A percentile compares a stretch with the other conserved stretches of the same genome.
phyloP scores from a whole-genome alignment of 768 basidiomycete species.

The Calocera viscosa region DNA sequence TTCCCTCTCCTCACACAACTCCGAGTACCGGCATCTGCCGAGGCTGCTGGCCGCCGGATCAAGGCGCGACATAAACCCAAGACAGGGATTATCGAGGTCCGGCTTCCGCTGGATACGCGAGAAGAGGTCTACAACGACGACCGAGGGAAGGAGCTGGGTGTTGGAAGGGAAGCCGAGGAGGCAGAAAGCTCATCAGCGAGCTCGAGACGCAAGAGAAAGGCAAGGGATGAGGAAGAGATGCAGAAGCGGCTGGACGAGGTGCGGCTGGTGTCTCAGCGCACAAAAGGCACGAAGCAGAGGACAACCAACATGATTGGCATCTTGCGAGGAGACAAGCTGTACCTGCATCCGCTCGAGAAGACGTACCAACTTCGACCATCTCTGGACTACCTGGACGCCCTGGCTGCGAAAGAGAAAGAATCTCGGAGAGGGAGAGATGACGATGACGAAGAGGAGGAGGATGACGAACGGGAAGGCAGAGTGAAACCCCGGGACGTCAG shows the following conservation, averaged over 20 bases:
- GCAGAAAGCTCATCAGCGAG: conserved; percentile 34
- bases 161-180: conserved; percentile 59
- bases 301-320: conserved; percentile 59
- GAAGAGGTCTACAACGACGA: conserved; percentile 72
- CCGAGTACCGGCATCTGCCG: conserved; percentile 63
- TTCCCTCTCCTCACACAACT: conserved; percentile 65
- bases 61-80: conserved; percentile 57
- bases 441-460: conserved; percentile 26
- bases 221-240: not conserved
- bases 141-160: conserved; percentile 51
- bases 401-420: conserved; percentile 19
- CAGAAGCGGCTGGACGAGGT: conserved; percentile 49
- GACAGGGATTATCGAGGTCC: conserved; percentile 54
- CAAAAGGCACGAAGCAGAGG: conserved; percentile 52
- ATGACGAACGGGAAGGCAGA: not conserved
- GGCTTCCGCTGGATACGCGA: conserved; percentile 69
- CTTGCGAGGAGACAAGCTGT: conserved; percentile 58
- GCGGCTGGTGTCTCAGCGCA: conserved; percentile 35
- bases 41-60: conserved; percentile 60
- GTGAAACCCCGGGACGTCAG: conserved; percentile 40
- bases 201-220: conserved; percentile 13
- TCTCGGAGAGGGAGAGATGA: not conserved
- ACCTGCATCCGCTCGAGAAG: conserved; percentile 66
- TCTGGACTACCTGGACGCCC: conserved; percentile 63
- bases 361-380: conserved; percentile 75